A percentile compares a stretch with the other conserved stretches of the same genome.
Conservation (phyloP, 2,329 filamentous ascomycete species). For the Cordyceps cicadae region DNA sequence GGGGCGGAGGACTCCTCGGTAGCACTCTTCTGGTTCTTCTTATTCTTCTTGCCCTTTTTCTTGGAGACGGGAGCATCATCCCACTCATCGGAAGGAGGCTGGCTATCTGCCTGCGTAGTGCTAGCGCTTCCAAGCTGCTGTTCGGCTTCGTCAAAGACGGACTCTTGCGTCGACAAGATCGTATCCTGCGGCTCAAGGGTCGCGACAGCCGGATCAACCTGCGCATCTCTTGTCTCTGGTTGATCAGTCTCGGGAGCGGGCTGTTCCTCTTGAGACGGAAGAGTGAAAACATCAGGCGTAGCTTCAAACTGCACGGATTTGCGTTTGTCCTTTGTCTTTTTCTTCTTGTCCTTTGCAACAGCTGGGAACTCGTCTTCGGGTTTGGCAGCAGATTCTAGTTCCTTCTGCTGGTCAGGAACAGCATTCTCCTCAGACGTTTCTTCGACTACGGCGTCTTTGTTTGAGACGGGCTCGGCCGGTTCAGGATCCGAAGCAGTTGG, state of each 20-base stretch:
- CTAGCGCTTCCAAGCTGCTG: conserved; percentile 15
- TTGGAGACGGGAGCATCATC: conserved; percentile 17
- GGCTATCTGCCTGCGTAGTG: conserved; percentile 18
- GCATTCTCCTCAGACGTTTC: not conserved
- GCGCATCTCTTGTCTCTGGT: not conserved
- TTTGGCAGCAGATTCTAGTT: not conserved
- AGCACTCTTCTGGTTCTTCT: conserved; percentile 17
- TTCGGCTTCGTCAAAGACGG: conserved; percentile 20
- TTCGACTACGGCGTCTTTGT: not conserved
- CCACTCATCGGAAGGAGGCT: conserved; percentile 17
- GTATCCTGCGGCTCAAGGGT: conserved; percentile 20
- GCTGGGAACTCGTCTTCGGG: conserved; percentile 6
- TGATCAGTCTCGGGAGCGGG: not conserved
- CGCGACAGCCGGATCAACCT: not conserved
- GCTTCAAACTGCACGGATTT: conserved; percentile 18
- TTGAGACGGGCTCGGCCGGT: not conserved
- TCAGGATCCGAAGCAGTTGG: not conserved
- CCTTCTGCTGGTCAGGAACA: not conserved
- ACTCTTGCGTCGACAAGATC: conserved; percentile 26
- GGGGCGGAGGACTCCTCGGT: conserved; percentile 1
- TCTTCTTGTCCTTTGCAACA: conserved; percentile 13
- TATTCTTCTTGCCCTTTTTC: conserved; percentile 29
- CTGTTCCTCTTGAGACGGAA: not conserved
- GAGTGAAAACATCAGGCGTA: conserved; percentile 1
- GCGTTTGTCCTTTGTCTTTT: conserved; percentile 15